Evolutionary conservation across 1,284 basidiomycete species (phyloP).

Genomic region (Pterula multifida): DNA sequence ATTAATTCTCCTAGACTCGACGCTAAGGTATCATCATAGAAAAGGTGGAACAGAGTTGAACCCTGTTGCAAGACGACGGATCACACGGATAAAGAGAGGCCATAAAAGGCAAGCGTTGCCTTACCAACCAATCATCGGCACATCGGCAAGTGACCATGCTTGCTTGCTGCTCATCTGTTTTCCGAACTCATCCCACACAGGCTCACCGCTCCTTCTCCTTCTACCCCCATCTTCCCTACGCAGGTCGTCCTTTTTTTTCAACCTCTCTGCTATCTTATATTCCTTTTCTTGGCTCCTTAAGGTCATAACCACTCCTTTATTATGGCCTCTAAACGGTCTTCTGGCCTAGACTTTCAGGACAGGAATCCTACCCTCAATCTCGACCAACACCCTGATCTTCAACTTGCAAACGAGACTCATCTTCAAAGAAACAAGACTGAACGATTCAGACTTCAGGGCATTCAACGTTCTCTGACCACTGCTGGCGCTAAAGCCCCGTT

Average conservation of each 20-base stretch:
- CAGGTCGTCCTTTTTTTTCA: constrained; percentile 28
- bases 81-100: background rate
- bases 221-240: constrained; percentile 23
- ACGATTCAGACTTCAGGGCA: constrained; percentile 62
- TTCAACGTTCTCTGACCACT: constrained; percentile 43
- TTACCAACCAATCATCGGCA: background rate
- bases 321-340: constrained; percentile 36
- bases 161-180: background rate
- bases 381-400: constrained; percentile 43
- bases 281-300: constrained; percentile 18
- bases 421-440: constrained; percentile 75
- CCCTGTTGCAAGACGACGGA: background rate
- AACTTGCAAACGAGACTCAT: constrained; percentile 21
- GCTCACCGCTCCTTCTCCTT: constrained; percentile 12
- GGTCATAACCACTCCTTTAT: constrained; percentile 9
- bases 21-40: background rate
- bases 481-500: constrained; percentile 19
- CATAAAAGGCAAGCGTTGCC: background rate
- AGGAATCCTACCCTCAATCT: constrained; percentile 30
- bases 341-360: constrained; percentile 65
- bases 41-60: background rate
- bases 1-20: background rate
- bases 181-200: constrained; percentile 12
- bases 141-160: background rate
- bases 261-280: constrained; percentile 12